Base-by-base conservation (phyloP, 306 rosid species). In the Carpinus fangiana region DNA sequence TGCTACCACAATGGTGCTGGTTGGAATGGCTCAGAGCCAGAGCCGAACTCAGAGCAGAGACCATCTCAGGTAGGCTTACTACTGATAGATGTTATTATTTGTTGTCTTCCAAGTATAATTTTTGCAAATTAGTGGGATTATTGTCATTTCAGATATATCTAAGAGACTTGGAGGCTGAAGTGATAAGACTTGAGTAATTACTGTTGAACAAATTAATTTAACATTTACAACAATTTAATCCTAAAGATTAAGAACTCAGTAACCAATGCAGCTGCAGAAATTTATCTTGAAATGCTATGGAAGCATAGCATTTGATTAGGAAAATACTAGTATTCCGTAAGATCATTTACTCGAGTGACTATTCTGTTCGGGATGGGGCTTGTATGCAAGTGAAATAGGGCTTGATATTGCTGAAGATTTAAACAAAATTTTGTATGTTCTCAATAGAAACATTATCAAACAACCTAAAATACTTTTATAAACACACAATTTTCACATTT, bases 1-100 rank as follows among this genome's bases (percentile, higher is more conserved):
- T 72, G 83, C 69, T n/a, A 23, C 85, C 23, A 78, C 78, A 78
- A 47, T 76, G 76, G 59, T 78, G 77, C 82, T 28, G 83, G 78
- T 66, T 90, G 93, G 93, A 88, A 86, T 72, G 89, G 87, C 20
- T 79, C 85, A 45, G 87, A 78, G 28, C 82, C 84, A 2, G 26
- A 23, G 26, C 26, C 26, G 26, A 77, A 68, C 38, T 84, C 89
- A 12, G 89, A 85, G 46, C 93, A 86, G 81, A 87, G 91, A 76
- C 86, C 74, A 52, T 90, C 93, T 45, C 95, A 74, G 75, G 78
- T 76, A 67, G 50, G 48, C 8, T 67, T 67, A n/a, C 16, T 61
- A 20, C 52, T 56, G 72, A 1, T 23, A 23, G 26, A 59, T 43
- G 20, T 36, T 17, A 36, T 66, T 66, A 36, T 66, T 66, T 59